phyloP scores from a whole-genome alignment of 2,329 filamentous ascomycete species.

The Ophiocordyceps camponoti-saundersi region DNA sequence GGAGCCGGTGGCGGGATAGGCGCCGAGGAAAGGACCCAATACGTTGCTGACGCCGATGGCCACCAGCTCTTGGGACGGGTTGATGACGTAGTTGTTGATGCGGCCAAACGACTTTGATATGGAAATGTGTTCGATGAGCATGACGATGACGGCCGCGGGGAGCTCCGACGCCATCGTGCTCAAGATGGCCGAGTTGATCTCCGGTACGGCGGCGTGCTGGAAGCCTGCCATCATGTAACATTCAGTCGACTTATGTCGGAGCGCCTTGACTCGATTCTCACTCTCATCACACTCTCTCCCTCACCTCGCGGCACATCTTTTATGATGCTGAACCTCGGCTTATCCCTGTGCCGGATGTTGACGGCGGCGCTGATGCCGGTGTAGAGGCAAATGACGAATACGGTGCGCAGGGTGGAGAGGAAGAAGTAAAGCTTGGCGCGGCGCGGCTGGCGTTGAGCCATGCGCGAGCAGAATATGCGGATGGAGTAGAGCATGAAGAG shows the following conservation, averaged over 20 bases:
- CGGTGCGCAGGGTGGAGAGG: constrained; percentile 58
- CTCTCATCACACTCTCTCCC: background rate
- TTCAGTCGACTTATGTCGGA: background rate
- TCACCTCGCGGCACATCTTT: constrained; percentile 52
- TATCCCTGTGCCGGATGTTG: constrained; percentile 39
- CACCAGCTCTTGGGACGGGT: constrained; percentile 65
- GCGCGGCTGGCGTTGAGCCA: constrained; percentile 50
- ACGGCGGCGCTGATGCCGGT: constrained; percentile 59
- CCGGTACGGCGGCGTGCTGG: constrained; percentile 49
- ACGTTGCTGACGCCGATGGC: constrained; percentile 62
- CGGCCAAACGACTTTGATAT: constrained; percentile 71
- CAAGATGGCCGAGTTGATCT: constrained; percentile 43
- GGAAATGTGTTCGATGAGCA: constrained; percentile 67
- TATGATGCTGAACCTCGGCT: constrained; percentile 47
- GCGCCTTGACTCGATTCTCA: too few species aligned
- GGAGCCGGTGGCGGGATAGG: constrained; percentile 73
- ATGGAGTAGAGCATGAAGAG: constrained; percentile 52
- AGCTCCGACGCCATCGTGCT: constrained; percentile 46
- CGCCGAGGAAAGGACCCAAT: constrained; percentile 63
- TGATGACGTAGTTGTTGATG: constrained; percentile 66
- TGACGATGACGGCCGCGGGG: constrained; percentile 58
- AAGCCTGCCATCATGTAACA: constrained; percentile 32
- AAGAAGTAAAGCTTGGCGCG: constrained; percentile 62
- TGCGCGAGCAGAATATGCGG: constrained; percentile 41
- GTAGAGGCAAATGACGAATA: constrained; percentile 67